These are phyloP conservation scores for Hypoxylon sp. DNA, from an alignment of 2,329 filamentous ascomycete genomes.

Conservation along the genomic window DNA sequence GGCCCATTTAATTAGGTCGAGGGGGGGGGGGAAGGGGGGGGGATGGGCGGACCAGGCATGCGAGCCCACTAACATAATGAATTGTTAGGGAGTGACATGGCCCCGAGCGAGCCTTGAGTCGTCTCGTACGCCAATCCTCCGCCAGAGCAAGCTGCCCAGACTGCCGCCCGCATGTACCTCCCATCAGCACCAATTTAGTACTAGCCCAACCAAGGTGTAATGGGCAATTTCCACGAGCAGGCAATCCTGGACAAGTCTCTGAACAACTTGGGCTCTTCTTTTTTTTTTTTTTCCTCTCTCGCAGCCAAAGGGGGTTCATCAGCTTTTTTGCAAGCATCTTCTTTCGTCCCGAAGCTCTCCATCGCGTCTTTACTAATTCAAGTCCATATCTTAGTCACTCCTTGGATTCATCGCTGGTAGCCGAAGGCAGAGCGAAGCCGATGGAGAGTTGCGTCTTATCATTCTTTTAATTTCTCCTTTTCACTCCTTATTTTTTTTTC, in stretches of 20 bases:
- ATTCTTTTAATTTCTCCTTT: slow-evolving; percentile 36
- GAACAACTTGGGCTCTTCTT: slow-evolving; percentile 33
- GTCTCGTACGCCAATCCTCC: not conserved
- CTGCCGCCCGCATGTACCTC: slow-evolving; percentile 13
- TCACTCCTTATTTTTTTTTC: slow-evolving; percentile 20
- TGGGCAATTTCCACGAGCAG: slow-evolving; percentile 36
- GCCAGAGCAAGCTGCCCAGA: not conserved
- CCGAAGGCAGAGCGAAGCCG: slow-evolving; percentile 26
- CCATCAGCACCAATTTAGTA: slow-evolving; percentile 27
- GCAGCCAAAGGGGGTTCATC: slow-evolving; percentile 27
- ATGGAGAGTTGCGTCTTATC: slow-evolving; percentile 37
- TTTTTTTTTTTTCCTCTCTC: too few relatives aligned
- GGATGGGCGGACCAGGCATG: too few relatives aligned
- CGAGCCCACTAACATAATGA: slow-evolving; percentile 19
- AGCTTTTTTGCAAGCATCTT: slow-evolving; percentile 17
- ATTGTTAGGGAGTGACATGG: slow-evolving; percentile 20
- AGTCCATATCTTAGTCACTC: slow-evolving; percentile 23
- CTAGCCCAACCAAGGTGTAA: slow-evolving; percentile 32
- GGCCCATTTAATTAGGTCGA: slow-evolving; percentile 34
- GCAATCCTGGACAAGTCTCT: slow-evolving; percentile 35
- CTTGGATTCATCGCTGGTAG: slow-evolving; percentile 28
- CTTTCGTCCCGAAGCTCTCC: slow-evolving; percentile 28
- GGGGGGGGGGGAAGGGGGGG: too few relatives aligned
- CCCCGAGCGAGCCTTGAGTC: slow-evolving; percentile 13
- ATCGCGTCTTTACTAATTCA: slow-evolving; percentile 29